These are phyloP conservation scores for Globisporangium mamillatum DNA, from an alignment of 352 stramenopile species.

Conservation along the genomic window DNA sequence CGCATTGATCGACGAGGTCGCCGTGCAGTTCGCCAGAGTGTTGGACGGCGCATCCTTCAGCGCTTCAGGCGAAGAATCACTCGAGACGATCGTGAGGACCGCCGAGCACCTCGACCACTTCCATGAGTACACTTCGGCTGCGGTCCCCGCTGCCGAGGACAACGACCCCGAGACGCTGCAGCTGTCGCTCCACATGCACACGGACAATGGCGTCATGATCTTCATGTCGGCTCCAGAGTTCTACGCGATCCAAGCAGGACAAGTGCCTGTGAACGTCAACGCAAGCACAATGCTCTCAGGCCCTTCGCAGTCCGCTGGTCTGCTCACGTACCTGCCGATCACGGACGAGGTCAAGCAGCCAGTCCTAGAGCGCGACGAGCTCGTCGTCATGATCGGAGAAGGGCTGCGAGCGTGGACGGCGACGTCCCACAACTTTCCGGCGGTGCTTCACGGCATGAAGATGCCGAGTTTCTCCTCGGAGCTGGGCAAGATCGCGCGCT, in stretches of 20 bases:
- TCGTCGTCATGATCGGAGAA: conserved; percentile 30
- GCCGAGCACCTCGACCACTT: conserved; percentile 24
- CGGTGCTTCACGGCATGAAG: conserved; percentile 23
- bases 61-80: conserved; percentile 1
- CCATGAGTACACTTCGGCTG: conserved; percentile 20
- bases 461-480: conserved; percentile 19
- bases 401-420: conserved; percentile 17
- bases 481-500: conserved; percentile 14
- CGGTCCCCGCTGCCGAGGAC: neutral
- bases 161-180: neutral
- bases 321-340: conserved; percentile 18
- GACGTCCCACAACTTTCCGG: conserved; percentile 10
- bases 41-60: neutral
- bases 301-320: conserved; percentile 10
- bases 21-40: neutral
- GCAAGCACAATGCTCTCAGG: conserved; percentile 13
- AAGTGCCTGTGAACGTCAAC: neutral
- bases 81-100: conserved; percentile 14
- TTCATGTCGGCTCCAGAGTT: conserved; percentile 22
- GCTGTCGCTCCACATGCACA: conserved; percentile 23
- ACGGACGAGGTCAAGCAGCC: conserved; percentile 15
- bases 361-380: conserved; percentile 21
- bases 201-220: conserved; percentile 25
- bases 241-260: conserved; percentile 12
- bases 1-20: neutral